These are phyloP conservation scores for Astragalus membranaceus DNA, from an alignment of 306 rosid genomes.

Conservation along the genomic window DNA sequence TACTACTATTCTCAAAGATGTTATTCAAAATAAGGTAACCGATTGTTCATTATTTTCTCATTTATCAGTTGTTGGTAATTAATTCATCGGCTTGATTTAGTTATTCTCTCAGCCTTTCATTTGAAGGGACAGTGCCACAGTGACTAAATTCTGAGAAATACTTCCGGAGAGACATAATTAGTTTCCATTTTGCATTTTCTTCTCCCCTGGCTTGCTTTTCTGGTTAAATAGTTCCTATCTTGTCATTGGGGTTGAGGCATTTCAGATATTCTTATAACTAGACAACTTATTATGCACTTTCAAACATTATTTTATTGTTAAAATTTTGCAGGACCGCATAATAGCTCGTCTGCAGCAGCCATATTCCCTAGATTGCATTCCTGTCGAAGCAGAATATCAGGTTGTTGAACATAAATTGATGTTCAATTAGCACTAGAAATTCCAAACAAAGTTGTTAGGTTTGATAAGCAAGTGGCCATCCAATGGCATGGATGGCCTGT, in stretches of 20 bases:
- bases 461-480: background rate
- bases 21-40: conserved; percentile 86
- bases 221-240: background rate
- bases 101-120: background rate
- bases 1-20: conserved; percentile 78
- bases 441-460: background rate
- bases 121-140: background rate
- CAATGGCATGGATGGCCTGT: background rate
- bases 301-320: background rate
- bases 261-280: background rate
- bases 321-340: conserved; percentile 72
- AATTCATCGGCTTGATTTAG: background rate
- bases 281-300: background rate
- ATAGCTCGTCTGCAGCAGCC: conserved; percentile 97
- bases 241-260: background rate
- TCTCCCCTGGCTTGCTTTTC: background rate
- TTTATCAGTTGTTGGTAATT: background rate
- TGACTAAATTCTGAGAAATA: background rate
- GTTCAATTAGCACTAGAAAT: background rate
- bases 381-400: conserved; percentile 98
- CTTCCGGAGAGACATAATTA: background rate
- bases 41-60: background rate
- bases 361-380: conserved; percentile 90
- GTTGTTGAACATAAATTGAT: conserved; percentile 25
- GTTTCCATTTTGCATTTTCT: background rate